Conservation (phyloP, 371 early-diverging fungal genomes). For the Sporodiniella umbellata region DNA sequence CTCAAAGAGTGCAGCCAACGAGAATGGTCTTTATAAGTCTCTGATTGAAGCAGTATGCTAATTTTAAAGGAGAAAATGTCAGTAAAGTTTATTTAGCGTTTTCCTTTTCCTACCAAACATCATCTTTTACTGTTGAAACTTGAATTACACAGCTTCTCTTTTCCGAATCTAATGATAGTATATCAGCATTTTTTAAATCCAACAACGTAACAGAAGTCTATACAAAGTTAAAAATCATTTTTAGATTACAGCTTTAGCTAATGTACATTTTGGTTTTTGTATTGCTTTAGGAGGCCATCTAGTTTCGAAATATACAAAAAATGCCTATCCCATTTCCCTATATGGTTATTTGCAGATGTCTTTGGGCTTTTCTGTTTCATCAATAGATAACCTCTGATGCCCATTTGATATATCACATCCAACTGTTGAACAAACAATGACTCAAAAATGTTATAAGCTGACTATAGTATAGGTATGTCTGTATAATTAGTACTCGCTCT, state of each 20-base stretch:
- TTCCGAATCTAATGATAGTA: constrained; percentile 21
- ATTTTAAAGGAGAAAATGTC: not conserved
- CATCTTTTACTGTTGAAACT: not conserved
- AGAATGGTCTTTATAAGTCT: constrained; percentile 27
- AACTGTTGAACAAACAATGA: constrained; percentile 15
- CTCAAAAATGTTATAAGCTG: constrained; percentile 25
- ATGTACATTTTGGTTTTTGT: constrained; percentile 15
- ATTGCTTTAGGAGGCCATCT: constrained; percentile 27
- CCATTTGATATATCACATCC: constrained; percentile 4
- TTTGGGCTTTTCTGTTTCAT: constrained; percentile 15
- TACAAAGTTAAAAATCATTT: not conserved
- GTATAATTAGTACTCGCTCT: not conserved
- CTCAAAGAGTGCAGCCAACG: constrained; percentile 24
- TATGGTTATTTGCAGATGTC: constrained; percentile 3
- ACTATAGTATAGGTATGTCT: not conserved
- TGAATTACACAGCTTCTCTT: constrained; percentile 30
- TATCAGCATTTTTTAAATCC: constrained; percentile 14
- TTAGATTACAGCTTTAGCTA: not conserved
- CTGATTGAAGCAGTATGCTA: constrained; percentile 25
- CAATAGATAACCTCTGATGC: constrained; percentile 19
- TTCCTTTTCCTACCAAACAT: not conserved
- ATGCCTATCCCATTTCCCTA: constrained; percentile 27
- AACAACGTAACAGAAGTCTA: constrained; percentile 12
- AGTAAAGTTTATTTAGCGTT: not conserved
- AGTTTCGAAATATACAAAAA: constrained; percentile 25